Evolutionary conservation across 192 early-diverging fungal genomes (phyloP).

Genomic region (Coemansia sp.): DNA sequence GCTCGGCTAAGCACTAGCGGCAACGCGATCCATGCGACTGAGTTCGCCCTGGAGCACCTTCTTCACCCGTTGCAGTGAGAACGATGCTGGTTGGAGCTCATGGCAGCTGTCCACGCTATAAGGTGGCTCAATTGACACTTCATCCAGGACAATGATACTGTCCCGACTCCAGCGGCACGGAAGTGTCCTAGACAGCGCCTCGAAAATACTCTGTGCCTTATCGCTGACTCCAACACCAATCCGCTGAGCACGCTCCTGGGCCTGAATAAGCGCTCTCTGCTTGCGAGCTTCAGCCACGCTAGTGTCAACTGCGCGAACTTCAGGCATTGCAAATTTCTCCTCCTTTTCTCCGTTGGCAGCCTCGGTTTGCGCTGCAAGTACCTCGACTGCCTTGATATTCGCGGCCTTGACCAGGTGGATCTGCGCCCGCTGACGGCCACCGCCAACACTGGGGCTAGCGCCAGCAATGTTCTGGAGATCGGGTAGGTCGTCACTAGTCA

Average conservation of each 20-base stretch:
- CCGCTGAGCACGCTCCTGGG: slow-evolving; percentile 37
- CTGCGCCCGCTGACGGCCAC: slow-evolving; percentile 14
- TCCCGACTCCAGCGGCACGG: slow-evolving; percentile 79
- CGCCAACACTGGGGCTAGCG: slow-evolving; percentile 8
- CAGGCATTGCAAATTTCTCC: slow-evolving; percentile 9
- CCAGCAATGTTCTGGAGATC: slow-evolving; percentile 10
- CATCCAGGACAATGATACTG: slow-evolving; percentile 79
- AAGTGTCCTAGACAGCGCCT: slow-evolving; percentile 78
- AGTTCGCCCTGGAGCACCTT: slow-evolving; percentile 65
- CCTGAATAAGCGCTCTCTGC: slow-evolving; percentile 30
- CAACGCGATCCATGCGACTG: slow-evolving; percentile 25
- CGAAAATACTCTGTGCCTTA: slow-evolving; percentile 76
- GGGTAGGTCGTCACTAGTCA: not conserved
- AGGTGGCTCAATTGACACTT: slow-evolving; percentile 74
- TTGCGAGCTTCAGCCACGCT: slow-evolving; percentile 41
- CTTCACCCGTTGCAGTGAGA: slow-evolving; percentile 68
- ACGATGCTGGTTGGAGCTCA: slow-evolving; percentile 56
- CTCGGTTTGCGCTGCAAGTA: slow-evolving; percentile 8
- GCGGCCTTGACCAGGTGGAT: slow-evolving; percentile 31
- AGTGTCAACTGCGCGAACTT: slow-evolving; percentile 15
- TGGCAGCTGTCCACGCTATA: slow-evolving; percentile 69
- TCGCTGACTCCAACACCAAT: slow-evolving; percentile 81
- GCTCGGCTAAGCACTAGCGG: slow-evolving; percentile 3
- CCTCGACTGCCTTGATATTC: slow-evolving; percentile 32
- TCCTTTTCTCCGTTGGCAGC: not conserved